Conservation (phyloP, 1,284 basidiomycete genomes). For the Naganishia sp. region DNA sequence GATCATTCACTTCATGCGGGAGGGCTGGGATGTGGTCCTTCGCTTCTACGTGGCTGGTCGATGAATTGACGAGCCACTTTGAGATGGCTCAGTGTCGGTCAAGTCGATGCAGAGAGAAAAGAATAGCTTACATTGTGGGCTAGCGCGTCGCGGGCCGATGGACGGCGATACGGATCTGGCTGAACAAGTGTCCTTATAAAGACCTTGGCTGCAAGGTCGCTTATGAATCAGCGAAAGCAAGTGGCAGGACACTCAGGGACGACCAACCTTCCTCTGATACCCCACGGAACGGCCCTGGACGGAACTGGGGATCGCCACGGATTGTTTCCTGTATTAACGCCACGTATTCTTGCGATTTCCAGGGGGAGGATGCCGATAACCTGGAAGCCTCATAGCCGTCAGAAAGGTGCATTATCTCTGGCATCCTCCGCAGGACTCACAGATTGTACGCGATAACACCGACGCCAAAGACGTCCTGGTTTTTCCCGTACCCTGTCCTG, state of each 20-base stretch:
- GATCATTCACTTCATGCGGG: constrained; percentile 4
- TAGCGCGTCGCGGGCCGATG: constrained; percentile 31
- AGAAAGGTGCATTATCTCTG: no score
- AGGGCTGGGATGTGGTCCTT: constrained; percentile 16
- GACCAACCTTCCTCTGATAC: constrained; percentile 33
- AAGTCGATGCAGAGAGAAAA: no score
- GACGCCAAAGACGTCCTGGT: constrained; percentile 33
- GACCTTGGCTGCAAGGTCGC: constrained; percentile 19
- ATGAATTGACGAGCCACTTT: constrained; percentile 11
- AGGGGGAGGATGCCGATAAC: constrained; percentile 33
- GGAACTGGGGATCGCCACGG: constrained; percentile 21
- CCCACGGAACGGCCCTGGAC: constrained; percentile 29
- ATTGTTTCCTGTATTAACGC: constrained; percentile 34
- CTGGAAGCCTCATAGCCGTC: neutral
- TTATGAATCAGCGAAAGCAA: neutral
- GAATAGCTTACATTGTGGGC: constrained; percentile 17
- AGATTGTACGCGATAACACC: constrained; percentile 35
- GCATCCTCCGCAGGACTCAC: neutral
- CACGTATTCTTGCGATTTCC: constrained; percentile 30
- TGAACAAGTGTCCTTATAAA: constrained; percentile 28
- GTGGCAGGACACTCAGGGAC: neutral
- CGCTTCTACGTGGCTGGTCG: neutral
- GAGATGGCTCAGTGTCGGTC: neutral
- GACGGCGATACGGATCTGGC: constrained; percentile 27
- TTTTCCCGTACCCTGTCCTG: constrained; percentile 34